Base-by-base conservation (phyloP, 2,329 filamentous ascomycete species). In the Pseudocercospora macadamiae region DNA sequence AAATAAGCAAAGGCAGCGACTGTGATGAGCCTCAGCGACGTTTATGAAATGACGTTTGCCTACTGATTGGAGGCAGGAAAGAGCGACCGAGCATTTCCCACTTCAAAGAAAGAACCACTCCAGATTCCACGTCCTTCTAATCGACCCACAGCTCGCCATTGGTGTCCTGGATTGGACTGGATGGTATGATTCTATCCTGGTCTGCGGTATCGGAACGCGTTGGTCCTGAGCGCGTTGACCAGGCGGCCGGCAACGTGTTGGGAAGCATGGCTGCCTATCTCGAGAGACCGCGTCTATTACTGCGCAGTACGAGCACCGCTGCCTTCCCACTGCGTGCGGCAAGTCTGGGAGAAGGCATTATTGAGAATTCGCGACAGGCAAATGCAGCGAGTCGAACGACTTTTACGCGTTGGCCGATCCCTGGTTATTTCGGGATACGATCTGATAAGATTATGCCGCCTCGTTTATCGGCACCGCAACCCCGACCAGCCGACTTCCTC, bases 21-120 rank as follows among this genome's bases (percentile, higher is more conserved):
- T 32, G 23, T 28, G 23, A 49, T 28, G 45, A 25, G 26, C n/a
- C 25, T 49, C 26, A 10, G 45, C 12, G n/a, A 12, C 21, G 25
- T 49, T 49, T 18, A 49, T 9, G 25, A 10, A 28, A 48, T 48
- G 44, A 48, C 44, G 44, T 48, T 48, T 26, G 25, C 21, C 44
- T 26, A 48, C 44, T 32, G 12, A 28, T 49, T 28, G 45, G 39
- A 19, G 14, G 39, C n/a, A n/a, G n/a, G 45, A 3, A 32, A 32
- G 45, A 49, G 45, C 45, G 45, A 19, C 45, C 45, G 45, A 49
- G 45, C 18, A 49, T 28, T 49, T 49, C 45, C 26, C 45, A 49
- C 14, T 14, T 28, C 45, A 10, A n/a, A 28, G 45, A 49, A 9
- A n/a, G 12, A 7, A 25, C 26, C 21, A 30, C 14, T 16, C 19